These are phyloP conservation scores for Penicillium bovifimosum DNA, from an alignment of 495 filamentous ascomycete species.

Conservation along the genomic window DNA sequence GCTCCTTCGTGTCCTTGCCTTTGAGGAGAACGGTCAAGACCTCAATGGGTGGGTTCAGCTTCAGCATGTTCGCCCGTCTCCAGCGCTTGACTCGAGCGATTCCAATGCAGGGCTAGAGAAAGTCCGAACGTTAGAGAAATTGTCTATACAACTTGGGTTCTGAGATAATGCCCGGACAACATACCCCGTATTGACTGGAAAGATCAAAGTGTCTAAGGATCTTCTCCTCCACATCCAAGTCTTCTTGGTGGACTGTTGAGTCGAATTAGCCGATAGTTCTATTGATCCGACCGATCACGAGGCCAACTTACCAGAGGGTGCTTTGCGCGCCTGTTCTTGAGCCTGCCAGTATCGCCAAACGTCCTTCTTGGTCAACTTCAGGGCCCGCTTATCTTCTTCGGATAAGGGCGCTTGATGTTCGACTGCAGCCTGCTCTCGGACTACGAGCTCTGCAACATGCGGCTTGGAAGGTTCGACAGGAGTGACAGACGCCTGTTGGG, in stretches of 20 bases:
- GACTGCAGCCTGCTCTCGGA: conserved; percentile 37
- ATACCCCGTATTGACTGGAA: conserved; percentile 80
- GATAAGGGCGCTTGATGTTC: conserved; percentile 40
- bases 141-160: neutral
- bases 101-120: conserved; percentile 75
- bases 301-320: conserved; percentile 41
- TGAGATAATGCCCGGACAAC: conserved; percentile 26
- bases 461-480: conserved; percentile 28
- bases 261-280: conserved; percentile 5
- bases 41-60: conserved; percentile 81
- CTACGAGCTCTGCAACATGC: conserved; percentile 45
- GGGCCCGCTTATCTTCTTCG: conserved; percentile 51
- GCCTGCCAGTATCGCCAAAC: conserved; percentile 67
- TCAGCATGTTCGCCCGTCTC: conserved; percentile 74
- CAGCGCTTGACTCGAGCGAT: conserved; percentile 78
- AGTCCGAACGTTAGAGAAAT: conserved; percentile 6
- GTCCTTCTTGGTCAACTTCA: conserved; percentile 54
- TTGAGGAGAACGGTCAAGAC: conserved; percentile 81
- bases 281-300: neutral
- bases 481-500: conserved; percentile 18
- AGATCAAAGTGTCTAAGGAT: conserved; percentile 86
- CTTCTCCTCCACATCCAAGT: conserved; percentile 69
- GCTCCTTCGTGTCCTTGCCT: conserved; percentile 52
- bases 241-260: conserved; percentile 63
- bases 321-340: conserved; percentile 56